Base-by-base conservation (phyloP, 495 filamentous ascomycete species). In the Tuber umbilicatum region DNA sequence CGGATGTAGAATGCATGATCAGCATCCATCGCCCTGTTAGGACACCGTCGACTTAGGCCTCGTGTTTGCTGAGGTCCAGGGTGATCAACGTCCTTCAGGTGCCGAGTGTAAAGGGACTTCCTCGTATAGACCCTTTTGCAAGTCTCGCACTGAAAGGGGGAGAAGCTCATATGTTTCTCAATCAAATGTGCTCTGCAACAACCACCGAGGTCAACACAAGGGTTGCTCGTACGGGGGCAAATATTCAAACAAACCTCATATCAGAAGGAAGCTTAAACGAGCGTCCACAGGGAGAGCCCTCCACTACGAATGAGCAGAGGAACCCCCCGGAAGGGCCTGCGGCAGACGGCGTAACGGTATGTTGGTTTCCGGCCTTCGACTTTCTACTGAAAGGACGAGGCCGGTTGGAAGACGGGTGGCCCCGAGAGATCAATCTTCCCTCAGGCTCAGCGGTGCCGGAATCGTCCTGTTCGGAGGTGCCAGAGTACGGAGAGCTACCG, bases 201-300 rank as follows among this genome's bases (percentile, higher is more conserved):
- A 12, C n/a, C 38, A 31, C 14, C 69, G n/a, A 38, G 41, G 41
- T 70, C 41, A 70, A 70, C 21, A 31, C 23, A 70, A 40, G 31
- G 35, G 67, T 73, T 71, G 10, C 23, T 64, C 27, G 12, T 31
- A 31, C 3, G 27, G 31, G 31, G 39, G 19, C 55, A 69, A n/a
- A 74, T 31, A 50, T 27, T n/a, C 60, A 40, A 71, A 79, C 77
- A 43, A 74, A 80, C 79, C 79, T 81, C 2, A 81, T 75, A 42
- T 81, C 79, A 47, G 79, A 81, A n/a, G 79, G 79, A 71, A 81
- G 79, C 39, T 81, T 80, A 37, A 78, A 81, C 35, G 73, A 43
- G 37, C 73, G 47, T 40, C 69, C 71, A 74, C 79, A 80, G 35
- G 45, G 1, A 39, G 60, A 55, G 0, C 70, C 72, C 40, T 37